phyloP scores from a whole-genome alignment of 2,329 filamentous ascomycete species.

The Madurella mycetomatis region DNA sequence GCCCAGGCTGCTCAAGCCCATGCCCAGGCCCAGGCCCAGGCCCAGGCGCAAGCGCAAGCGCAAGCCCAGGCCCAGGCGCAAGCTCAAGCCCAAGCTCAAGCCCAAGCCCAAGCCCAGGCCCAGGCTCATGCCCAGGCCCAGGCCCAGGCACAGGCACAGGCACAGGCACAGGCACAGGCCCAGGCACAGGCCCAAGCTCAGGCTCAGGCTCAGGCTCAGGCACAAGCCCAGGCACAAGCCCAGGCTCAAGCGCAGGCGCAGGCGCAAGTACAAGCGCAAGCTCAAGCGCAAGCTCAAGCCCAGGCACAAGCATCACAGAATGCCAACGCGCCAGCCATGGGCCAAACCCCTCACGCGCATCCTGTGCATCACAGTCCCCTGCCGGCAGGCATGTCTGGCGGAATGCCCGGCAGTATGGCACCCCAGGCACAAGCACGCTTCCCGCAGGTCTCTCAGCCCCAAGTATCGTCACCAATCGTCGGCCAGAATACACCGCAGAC shows the following conservation, averaged over 20 bases:
- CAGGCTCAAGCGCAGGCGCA: slow-evolving; percentile 24
- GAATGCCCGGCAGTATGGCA: slow-evolving; percentile 36
- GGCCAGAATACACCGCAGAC: slow-evolving; percentile 61
- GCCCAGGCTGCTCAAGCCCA: not conserved
- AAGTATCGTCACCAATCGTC: slow-evolving; percentile 63
- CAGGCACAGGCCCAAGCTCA: slow-evolving; percentile 11
- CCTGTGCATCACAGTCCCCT: slow-evolving; percentile 40
- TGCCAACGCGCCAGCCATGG: slow-evolving; percentile 33
- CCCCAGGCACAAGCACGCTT: slow-evolving; percentile 46
- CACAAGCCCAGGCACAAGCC: slow-evolving; percentile 26
- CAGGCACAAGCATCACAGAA: slow-evolving; percentile 25
- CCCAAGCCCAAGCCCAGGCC: slow-evolving; percentile 9
- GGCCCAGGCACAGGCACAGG: not conserved
- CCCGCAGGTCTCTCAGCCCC: slow-evolving; percentile 55
- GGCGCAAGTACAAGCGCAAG: slow-evolving; percentile 27
- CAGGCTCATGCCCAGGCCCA: slow-evolving; percentile 19
- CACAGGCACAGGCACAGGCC: slow-evolving; percentile 18
- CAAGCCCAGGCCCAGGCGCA: no score
- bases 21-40: slow-evolving; percentile 11
- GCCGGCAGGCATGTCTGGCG: slow-evolving; percentile 36
- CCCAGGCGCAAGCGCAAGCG: no score
- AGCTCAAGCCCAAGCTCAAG: slow-evolving; percentile 1
- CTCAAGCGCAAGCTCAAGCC: slow-evolving; percentile 27
- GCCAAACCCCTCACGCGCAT: slow-evolving; percentile 39
- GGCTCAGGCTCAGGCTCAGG: slow-evolving; percentile 30